These are phyloP conservation scores for Leccinum disarticulatum DNA, from an alignment of 768 basidiomycete species.

Conservation along the genomic window DNA sequence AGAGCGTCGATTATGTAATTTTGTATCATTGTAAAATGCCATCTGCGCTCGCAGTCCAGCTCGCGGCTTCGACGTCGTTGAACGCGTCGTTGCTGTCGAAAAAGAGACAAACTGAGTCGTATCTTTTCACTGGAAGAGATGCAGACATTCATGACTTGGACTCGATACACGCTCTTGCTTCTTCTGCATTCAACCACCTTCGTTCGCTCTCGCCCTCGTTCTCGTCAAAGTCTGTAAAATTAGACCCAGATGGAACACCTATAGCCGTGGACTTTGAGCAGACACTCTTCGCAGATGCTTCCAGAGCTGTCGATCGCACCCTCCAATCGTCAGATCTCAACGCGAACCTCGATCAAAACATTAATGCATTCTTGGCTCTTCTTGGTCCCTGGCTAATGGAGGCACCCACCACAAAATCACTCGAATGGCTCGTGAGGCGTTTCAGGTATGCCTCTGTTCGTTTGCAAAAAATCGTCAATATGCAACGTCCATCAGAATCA, in stretches of 20 bases:
- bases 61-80: constrained; percentile 75
- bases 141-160: constrained; percentile 88
- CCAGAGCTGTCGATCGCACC: constrained; percentile 76
- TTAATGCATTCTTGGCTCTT: constrained; percentile 63
- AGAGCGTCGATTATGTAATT: constrained; percentile 10
- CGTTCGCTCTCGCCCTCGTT: constrained; percentile 58
- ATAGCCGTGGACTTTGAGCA: constrained; percentile 54
- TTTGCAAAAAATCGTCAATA: not conserved
- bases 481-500: constrained; percentile 52
- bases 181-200: constrained; percentile 77
- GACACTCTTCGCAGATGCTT: constrained; percentile 75
- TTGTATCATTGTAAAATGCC: constrained; percentile 44
- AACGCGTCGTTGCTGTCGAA: constrained; percentile 69
- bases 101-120: constrained; percentile 70
- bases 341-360: constrained; percentile 56
- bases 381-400: constrained; percentile 84
- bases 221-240: constrained; percentile 13
- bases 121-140: constrained; percentile 82
- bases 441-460: constrained; percentile 65
- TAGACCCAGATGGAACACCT: constrained; percentile 18
- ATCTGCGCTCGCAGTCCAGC: constrained; percentile 78
- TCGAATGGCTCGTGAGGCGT: constrained; percentile 94
- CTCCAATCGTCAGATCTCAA: constrained; percentile 63
- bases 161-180: constrained; percentile 75
- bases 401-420: constrained; percentile 71